Percentiles rank a stretch among this genome's conserved stretches.
These are phyloP conservation scores for Cryptococcus wingfieldii DNA, from an alignment of 1,284 basidiomycete species.

Conservation along the genomic window DNA sequence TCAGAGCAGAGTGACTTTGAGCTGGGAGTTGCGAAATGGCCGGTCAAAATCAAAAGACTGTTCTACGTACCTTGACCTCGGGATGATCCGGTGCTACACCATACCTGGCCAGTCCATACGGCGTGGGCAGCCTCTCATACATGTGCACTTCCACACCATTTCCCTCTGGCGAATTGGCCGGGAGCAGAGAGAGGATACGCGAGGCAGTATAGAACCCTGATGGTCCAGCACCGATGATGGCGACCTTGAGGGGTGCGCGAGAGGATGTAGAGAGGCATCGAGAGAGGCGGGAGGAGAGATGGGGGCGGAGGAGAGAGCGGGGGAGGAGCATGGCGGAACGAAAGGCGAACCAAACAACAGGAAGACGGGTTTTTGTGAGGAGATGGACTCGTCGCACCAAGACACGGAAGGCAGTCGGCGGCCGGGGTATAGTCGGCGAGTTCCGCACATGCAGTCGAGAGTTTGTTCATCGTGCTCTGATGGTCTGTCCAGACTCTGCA, in stretches of 20 bases:
- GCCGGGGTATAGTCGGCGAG: no score
- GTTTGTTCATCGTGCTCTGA: no score
- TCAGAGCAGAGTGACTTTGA: no score
- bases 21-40: background rate
- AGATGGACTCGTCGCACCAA: no score
- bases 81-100: conserved; percentile 99
- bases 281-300: background rate
- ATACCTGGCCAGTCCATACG: conserved; percentile 90
- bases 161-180: conserved; percentile 48
- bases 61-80: conserved; percentile 78
- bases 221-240: conserved; percentile 67
- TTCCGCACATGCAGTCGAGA: no score
- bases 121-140: conserved; percentile 89
- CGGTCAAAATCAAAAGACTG: background rate
- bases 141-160: conserved; percentile 67
- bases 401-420: no score
- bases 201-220: conserved; percentile 94
- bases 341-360: conserved; percentile 4
- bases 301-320: background rate
- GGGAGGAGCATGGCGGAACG: conserved; percentile 2
- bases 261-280: background rate
- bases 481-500: no score
- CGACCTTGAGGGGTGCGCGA: conserved; percentile 41
- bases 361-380: background rate
- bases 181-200: conserved; percentile 64